These are phyloP conservation scores for Septoria linicola DNA, from an alignment of 2,329 filamentous ascomycete species.

Conservation along the genomic window DNA sequence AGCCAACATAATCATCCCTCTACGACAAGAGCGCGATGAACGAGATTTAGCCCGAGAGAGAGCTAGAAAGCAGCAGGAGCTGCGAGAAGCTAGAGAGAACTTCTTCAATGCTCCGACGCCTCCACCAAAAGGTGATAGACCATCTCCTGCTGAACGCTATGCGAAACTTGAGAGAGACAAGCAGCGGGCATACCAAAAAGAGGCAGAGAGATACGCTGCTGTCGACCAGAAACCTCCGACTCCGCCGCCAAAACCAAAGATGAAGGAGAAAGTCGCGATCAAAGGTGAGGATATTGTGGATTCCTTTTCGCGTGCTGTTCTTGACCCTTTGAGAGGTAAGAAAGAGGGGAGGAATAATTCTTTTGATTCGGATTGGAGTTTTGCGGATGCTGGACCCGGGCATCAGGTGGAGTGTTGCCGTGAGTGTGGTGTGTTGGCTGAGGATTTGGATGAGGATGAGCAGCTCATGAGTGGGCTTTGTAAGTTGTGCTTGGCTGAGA, in stretches of 20 bases:
- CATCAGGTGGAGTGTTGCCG: neutral
- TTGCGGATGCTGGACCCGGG: slow-evolving; percentile 23
- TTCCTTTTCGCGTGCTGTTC: slow-evolving; percentile 13
- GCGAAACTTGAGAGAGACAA: neutral
- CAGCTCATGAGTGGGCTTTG: neutral
- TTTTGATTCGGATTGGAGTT: slow-evolving; percentile 20
- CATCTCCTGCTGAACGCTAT: neutral
- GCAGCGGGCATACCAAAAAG: neutral
- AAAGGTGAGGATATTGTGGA: slow-evolving; percentile 21
- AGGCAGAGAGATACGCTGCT: neutral
- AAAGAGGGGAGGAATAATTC: slow-evolving; percentile 7
- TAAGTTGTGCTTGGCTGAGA: neutral
- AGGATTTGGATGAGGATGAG: too few species aligned
- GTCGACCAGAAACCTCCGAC: neutral
- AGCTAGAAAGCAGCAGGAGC: slow-evolving; percentile 6
- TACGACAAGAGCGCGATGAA: slow-evolving; percentile 10
- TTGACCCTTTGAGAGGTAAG: slow-evolving; percentile 19
- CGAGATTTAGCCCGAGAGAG: too few species aligned
- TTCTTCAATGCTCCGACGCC: slow-evolving; percentile 11
- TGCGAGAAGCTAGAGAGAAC: slow-evolving; percentile 5
- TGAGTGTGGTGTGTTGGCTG: neutral
- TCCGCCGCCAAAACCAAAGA: neutral
- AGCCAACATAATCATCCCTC: slow-evolving; percentile 12
- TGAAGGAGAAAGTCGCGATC: neutral
- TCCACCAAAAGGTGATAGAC: neutral